phyloP scores from a whole-genome alignment of 768 basidiomycete genomes.

The Gymnopilus dilepis region DNA sequence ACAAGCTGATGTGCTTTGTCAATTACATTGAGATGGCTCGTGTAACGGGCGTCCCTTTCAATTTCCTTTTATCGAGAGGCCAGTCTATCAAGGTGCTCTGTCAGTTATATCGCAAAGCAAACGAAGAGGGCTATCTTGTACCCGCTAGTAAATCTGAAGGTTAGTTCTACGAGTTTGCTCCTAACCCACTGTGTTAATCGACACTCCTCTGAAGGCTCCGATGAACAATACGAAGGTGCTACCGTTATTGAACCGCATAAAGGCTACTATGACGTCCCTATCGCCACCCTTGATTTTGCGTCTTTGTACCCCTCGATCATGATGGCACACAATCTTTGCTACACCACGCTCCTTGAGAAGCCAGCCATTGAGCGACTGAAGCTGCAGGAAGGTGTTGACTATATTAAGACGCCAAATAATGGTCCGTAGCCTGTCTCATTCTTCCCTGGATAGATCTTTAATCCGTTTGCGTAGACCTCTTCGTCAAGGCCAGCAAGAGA shows the following conservation, averaged over 20 bases:
- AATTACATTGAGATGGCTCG: conserved; percentile 99
- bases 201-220: conserved; percentile 58
- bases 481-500: conserved; percentile 71
- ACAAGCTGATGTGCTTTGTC: conserved; percentile 99
- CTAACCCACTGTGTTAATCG: conserved; percentile 3
- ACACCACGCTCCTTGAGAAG: conserved; percentile 93
- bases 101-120: conserved; percentile 92
- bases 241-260: conserved; percentile 97
- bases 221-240: conserved; percentile 98
- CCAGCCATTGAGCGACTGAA: conserved; percentile 74
- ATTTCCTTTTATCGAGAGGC: conserved; percentile 89
- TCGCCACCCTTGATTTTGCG: conserved; percentile 98
- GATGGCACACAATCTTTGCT: conserved; percentile 99
- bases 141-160: conserved; percentile 89
- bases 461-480: conserved; percentile 67
- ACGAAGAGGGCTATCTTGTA: conserved; percentile 88
- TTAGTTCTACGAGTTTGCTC: conserved; percentile 27
- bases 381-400: conserved; percentile 86
- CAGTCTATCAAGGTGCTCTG: conserved; percentile 99
- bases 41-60: conserved; percentile 99
- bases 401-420: conserved; percentile 94
- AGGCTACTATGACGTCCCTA: conserved; percentile 95
- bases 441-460: not conserved
- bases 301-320: conserved; percentile 99
- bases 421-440: conserved; percentile 55